Evolutionary conservation across 805 yeast species (phyloP), one percentile per base, ranked within the genome.

Genomic region (Cyberlindnera subsufficiens): DNA sequence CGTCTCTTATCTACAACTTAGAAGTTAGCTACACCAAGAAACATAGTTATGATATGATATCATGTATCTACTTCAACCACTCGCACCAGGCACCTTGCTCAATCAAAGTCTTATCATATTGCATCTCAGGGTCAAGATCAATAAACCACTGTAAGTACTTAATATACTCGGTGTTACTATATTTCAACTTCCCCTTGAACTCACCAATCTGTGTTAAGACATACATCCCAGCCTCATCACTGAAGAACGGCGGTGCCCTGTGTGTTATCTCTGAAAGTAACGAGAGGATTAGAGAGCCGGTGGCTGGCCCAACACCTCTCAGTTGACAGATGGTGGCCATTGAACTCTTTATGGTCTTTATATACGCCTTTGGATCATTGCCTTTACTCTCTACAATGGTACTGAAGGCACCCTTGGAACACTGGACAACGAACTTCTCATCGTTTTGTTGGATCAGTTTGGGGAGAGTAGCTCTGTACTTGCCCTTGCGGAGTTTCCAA

Each of bases 271-370:
- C 37, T 10, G 36, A 38, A 16, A 56, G 31, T 4, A 46, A 18
- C 2, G 59, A 56, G 2, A 58, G 39, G 3, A 58, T 25, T 18
- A 58, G 30, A 1, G 61, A 58, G 1, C 52, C 58, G 3, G 60
- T 58, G 1, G 61, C 61, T 2, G 61, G 61, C 0, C 61, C 60
- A 5, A 58, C 58, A 3, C 61, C 60, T 35, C 58, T 15, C 10
- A 58, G 37, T 3, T 39, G 39, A 7, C 42, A 40, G 5, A 56
- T 20, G 0, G 30, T 29, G 9, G 35, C 38, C 37, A 52, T 2
- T 0, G 56, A 36, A 6, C 29, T 10, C 16, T 44, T 51, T 6
- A 55, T 40, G 3, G 45, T 9, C 11, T 35, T 39, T 3, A 38
- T 15, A 30, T 57, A 55, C 8, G 42, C 43, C 9, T 44, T 40